phyloP scores from a whole-genome alignment of 2,329 filamentous ascomycete species.

The Calonectria henricotiae region DNA sequence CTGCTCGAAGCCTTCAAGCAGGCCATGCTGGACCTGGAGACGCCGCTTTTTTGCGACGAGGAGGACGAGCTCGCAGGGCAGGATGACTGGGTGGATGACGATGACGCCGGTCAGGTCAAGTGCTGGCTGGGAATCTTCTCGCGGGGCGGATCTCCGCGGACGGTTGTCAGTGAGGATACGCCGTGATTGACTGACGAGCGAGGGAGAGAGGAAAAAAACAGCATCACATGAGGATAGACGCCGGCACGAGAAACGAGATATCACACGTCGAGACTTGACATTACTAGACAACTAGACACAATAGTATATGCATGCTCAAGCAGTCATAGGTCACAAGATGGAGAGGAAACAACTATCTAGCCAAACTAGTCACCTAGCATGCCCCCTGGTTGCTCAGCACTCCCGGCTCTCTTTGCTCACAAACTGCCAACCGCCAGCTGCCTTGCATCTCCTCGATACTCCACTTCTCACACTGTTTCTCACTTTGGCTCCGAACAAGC shows the following conservation, averaged over 20 bases:
- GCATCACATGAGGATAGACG: constrained; percentile 9
- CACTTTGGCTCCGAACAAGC: no score
- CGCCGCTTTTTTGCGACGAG: constrained; percentile 67
- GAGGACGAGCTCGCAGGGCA: constrained; percentile 77
- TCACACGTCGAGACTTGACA: not conserved
- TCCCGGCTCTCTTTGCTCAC: not conserved
- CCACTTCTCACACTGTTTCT: not conserved
- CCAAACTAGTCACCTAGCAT: constrained; percentile 16
- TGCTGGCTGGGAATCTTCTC: constrained; percentile 81
- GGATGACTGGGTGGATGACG: constrained; percentile 80
- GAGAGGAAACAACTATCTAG: constrained; percentile 19
- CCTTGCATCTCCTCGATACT: constrained; percentile 6
- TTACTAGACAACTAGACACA: constrained; percentile 23
- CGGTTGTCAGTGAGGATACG: constrained; percentile 34
- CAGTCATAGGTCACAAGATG: constrained; percentile 29
- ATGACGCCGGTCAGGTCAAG: constrained; percentile 67
- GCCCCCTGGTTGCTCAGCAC: constrained; percentile 25
- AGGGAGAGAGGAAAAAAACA: not conserved
- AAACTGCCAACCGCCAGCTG: constrained; percentile 14
- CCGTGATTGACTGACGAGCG: constrained; percentile 22
- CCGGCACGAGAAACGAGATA: constrained; percentile 14
- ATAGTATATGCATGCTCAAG: constrained; percentile 7
- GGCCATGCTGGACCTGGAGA: constrained; percentile 71
- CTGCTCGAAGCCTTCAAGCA: constrained; percentile 77
- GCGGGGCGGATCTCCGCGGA: constrained; percentile 52